Evolutionary conservation across 1,284 basidiomycete species (phyloP), one percentile per base, ranked within the genome.

Genomic region (Sanghuangporus weigelae): DNA sequence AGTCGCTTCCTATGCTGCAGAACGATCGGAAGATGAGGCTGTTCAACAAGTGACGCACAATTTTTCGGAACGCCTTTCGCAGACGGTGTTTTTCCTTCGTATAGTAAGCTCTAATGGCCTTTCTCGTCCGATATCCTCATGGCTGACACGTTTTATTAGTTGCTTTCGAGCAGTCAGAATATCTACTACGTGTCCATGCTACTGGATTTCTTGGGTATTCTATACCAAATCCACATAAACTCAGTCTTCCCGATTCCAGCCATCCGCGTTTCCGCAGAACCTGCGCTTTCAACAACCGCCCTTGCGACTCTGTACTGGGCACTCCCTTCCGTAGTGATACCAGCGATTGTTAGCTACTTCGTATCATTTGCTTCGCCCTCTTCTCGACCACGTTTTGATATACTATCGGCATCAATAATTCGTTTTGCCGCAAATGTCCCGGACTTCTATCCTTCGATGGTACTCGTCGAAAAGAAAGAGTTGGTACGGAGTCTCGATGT

Each of bases 351-450:
- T 36, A 86, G 85, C 1, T 78, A 76, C 46, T 67, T 88, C 40
- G 80, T 88, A 66, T 85, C 85, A 6, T 88, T 88, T 74, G 48
- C 70, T 4, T 63, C 71, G 7, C 65, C 68, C n/a, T 69, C 35
- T 4, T 35, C 42, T 70, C 38, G 65, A 65, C 54, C 23, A 70
- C 76, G 79, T 11, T 78, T 86, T 58, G 86, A 88, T 68, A 79
- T 84, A 4, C 75, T 89, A 39, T 84, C 84, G 0, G 82, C 82
- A 1, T 79, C 84, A 26, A 87, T 88, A 64, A 72, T 80, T 31
- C 81, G 86, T 31, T 73, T 88, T 40, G 86, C 84, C 21, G 79
- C 78, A 2, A 82, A 85, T 53, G 74, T 79, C 23, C 81, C 77
- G 4, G 86, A 86, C 65, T 31, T 46, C 23, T 63, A 60, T 39